These are phyloP conservation scores for Leishmania mexicana DNA, from an alignment of 208 protist genomes.

Conservation along the genomic window DNA sequence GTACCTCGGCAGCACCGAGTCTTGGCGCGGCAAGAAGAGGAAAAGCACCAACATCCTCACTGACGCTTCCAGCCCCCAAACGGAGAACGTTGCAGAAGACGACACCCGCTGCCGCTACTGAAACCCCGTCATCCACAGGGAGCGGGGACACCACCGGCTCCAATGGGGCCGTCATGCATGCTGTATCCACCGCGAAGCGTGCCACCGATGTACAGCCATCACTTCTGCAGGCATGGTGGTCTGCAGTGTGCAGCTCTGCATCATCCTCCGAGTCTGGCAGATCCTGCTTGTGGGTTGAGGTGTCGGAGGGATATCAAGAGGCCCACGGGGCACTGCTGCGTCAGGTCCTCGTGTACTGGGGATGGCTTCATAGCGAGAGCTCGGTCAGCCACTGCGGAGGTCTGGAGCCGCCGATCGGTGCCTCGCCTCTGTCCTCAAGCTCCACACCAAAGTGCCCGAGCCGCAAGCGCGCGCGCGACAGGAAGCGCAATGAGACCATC, in stretches of 20 bases:
- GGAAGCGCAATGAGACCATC: background rate
- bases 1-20: background rate
- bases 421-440: background rate
- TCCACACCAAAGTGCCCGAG: slow-evolving; percentile 11
- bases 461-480: slow-evolving; percentile 1
- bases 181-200: background rate
- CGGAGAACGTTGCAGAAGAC: background rate
- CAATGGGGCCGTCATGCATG: background rate
- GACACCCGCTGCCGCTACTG: background rate
- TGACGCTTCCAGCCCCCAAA: background rate
- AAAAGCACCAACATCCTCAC: background rate
- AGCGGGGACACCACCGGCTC: background rate
- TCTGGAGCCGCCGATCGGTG: background rate
- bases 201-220: background rate
- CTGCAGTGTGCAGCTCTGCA: background rate
- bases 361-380: slow-evolving; percentile 11
- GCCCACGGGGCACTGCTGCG: slow-evolving; percentile 21
- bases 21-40: background rate
- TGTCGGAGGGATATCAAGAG: slow-evolving; percentile 18
- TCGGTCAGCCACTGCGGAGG: background rate
- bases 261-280: background rate
- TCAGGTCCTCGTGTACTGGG: slow-evolving; percentile 32
- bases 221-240: slow-evolving; percentile 11
- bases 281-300: slow-evolving; percentile 31
- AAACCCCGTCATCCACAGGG: background rate